Evolutionary conservation across 495 filamentous ascomycete genomes (phyloP).

Genomic region (Penicillium parvum): DNA sequence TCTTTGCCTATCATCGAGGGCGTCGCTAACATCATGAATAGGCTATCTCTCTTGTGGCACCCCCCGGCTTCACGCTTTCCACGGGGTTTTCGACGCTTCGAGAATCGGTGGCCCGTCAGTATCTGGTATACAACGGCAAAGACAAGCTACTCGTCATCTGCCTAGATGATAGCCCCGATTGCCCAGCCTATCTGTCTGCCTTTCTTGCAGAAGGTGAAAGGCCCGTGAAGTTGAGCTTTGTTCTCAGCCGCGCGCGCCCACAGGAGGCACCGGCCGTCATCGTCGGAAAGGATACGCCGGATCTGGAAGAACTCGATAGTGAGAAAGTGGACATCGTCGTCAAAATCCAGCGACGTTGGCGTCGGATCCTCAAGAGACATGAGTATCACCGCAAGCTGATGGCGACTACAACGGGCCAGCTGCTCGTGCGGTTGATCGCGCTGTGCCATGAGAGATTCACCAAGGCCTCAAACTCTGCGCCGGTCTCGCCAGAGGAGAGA

Average conservation of each 20-base stretch:
- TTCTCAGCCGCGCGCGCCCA: background rate
- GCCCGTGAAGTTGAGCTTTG: background rate
- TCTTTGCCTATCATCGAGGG: no score
- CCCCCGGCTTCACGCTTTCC: background rate
- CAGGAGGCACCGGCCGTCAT: no score
- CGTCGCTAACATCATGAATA: no score
- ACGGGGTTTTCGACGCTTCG: background rate
- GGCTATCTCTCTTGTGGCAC: background rate
- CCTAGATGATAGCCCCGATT: constrained; percentile 5
- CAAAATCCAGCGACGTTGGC: constrained; percentile 10
- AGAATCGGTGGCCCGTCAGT: constrained; percentile 1
- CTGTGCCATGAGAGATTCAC: background rate
- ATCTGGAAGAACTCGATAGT: constrained; percentile 2
- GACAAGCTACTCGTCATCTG: constrained; percentile 10
- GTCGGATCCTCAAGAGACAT: background rate
- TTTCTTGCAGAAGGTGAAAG: background rate
- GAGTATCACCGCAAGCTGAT: background rate
- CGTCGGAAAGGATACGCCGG: background rate
- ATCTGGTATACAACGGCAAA: constrained; percentile 8
- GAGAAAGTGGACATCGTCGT: constrained; percentile 6
- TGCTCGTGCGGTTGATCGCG: background rate
- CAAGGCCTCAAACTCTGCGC: background rate
- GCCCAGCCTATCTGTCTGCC: background rate
- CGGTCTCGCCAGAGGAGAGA: background rate
- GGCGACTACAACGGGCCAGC: background rate